Evolutionary conservation across 257 asterid genomes (phyloP), one percentile per base, ranked within the genome.

Genomic region (Solanum okadae): DNA sequence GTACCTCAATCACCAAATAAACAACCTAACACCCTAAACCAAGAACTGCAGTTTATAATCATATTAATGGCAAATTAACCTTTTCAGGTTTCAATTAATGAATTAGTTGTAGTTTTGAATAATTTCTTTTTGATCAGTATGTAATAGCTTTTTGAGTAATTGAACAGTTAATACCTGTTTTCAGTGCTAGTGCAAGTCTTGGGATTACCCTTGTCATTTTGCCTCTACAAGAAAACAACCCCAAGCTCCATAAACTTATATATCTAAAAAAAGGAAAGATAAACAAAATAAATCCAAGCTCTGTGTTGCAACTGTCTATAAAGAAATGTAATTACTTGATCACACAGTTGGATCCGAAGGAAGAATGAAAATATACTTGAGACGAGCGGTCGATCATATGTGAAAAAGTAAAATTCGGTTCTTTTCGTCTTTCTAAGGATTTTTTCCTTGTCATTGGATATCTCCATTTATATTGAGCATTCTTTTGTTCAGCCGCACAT

Each of bases 401-500:
- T 22, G 49, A 75, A 35, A 46, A 4, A 77, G 35, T 77, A 77
- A 77, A n/a, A 42, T 40, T 77, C 14, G 22, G 23, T 40, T n/a
- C 23, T 40, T 77, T 77, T n/a, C n/a, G 3, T 72, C 76, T 35
- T 87, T 67, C 23, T 61, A 10, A 82, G 76, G 31, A 12, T 15
- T 29, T 15, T 52, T 83, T 13, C 70, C 22, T n/a, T 42, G 23
- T 88, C 25, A 76, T 34, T 35, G 88, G 42, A 68, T 12, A 77
- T 2, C 84, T 89, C 65, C 65, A 49, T 38, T 77, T 40, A n/a
- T 40, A 38, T 77, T 77, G 61, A 77, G 23, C 61, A 40, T 70
- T 70, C 40, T 71, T 37, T 90, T 86, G 38, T 83, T 88, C 95
- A 96, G 98, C 94, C 98, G 98, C 52, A 96, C 98, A 5, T 96